A percentile compares a stretch with the other conserved stretches of the same genome.
Conservation (phyloP, 441 rosid species). For the Gossypium gossypioides region DNA sequence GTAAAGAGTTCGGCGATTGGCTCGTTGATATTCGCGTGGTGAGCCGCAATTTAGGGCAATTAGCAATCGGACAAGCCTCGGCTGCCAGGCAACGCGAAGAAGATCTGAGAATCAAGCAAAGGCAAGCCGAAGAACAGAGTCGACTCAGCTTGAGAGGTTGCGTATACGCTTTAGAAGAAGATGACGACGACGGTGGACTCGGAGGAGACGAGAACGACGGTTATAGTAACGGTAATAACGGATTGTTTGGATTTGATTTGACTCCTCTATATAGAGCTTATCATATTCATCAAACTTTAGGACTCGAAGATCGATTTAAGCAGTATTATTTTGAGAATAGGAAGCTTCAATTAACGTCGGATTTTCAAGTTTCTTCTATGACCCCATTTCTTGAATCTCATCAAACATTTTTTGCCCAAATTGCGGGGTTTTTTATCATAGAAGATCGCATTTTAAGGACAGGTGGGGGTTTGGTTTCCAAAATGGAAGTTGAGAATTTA, state of each 20-base stretch:
- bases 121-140: not conserved
- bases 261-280: not conserved
- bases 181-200: not conserved
- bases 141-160: conserved; percentile 7
- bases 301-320: not conserved
- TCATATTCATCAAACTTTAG: not conserved
- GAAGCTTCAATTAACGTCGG: not conserved
- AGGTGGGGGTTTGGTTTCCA: not conserved
- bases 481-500: not conserved
- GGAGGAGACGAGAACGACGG: not conserved
- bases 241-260: not conserved
- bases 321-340: not conserved
- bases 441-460: not conserved
- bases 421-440: not conserved
- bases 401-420: not conserved
- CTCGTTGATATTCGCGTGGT: conserved; percentile 3
- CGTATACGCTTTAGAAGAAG: conserved; percentile 2
- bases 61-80: conserved; percentile 1
- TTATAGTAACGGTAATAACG: not conserved
- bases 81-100: not conserved
- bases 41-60: not conserved
- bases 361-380: not conserved
- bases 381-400: not conserved
- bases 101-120: conserved; percentile 3
- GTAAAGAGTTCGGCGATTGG: not conserved